Percentiles rank a stretch among this genome's conserved stretches.
Conservation (phyloP, 1,284 basidiomycete species). For the Lentinula novae-zelandiae region DNA sequence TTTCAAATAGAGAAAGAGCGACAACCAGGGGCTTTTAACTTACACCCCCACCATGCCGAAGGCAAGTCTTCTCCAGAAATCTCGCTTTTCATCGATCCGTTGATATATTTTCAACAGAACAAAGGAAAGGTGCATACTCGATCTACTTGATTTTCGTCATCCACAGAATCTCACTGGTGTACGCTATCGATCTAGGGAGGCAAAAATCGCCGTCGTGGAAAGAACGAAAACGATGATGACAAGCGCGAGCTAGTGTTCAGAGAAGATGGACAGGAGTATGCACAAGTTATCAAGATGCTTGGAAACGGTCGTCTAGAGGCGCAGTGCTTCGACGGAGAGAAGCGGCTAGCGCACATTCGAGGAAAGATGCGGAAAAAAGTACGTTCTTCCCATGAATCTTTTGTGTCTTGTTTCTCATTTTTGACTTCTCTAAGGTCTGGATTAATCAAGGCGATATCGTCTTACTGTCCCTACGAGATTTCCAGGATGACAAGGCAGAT, state of each 20-base stretch:
- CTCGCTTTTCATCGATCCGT: conserved; percentile 16
- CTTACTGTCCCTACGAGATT: conserved; percentile 93
- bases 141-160: not conserved
- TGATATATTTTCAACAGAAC: conserved; percentile 46
- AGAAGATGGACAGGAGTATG: conserved; percentile 99
- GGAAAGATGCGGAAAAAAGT: conserved; percentile 99
- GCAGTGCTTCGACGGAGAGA: conserved; percentile 98
- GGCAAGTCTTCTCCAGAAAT: conserved; percentile 29
- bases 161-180: not conserved
- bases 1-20: not conserved
- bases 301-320: conserved; percentile 98
- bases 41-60: conserved; percentile 48
- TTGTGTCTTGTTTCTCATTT: not conserved
- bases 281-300: conserved; percentile 98
- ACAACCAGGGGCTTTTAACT: not conserved
- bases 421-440: conserved; percentile 73
- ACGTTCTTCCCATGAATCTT: conserved; percentile 11
- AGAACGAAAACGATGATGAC: conserved; percentile 98
- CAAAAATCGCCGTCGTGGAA: conserved; percentile 99
- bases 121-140: conserved; percentile 66
- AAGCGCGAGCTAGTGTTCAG: conserved; percentile 99
- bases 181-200: conserved; percentile 74
- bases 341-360: conserved; percentile 95
- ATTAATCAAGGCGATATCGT: conserved; percentile 99
- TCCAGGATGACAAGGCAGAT: conserved; percentile 99